Evolutionary conservation across 225 moss, liverwort and hornwort species (phyloP), one percentile per base, ranked within the genome.

Genomic region (Neckera pumila): DNA sequence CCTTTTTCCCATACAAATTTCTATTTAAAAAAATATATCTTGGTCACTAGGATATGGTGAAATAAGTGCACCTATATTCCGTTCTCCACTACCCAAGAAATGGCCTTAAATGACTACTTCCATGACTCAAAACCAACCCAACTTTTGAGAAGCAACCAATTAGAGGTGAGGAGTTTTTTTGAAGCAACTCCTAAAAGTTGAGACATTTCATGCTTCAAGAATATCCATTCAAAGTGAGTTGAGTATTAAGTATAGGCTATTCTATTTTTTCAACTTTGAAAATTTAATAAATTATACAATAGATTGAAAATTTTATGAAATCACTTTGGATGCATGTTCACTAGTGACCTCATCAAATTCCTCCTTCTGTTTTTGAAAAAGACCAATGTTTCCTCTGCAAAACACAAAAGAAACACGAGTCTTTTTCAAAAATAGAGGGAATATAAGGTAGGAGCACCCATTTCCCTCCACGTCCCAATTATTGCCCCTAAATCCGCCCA

Each of bases 281-380:
- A 38, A 69, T 22, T 69, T 69, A 4, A 7, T 38, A 38, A 69
- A 69, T 38, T 13, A 23, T 22, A 38, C 7, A 38, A 0, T 38
- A 69, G 2, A 13, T 4, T 23, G 0, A 21, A 23, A 23, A 38
- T 38, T n/a, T n/a, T 38, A 69, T 4, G 0, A 69, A 38, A 38
- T 2, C 4, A 23, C 4, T 23, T 0, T 1, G 0, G 2, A 3
- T 8, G 4, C 25, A 70, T 14, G 2, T 70, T 40, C 4, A 7
- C 0, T 13, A 1, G 38, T 38, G 38, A 22, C 12, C 4, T 67
- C 22, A 38, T 22, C n/a, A 22, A 67, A 21, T 51, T n/a, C n/a
- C n/a, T n/a, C n/a, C n/a, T n/a, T n/a, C n/a, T n/a, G n/a, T n/a
- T n/a, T n/a, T n/a, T n/a, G n/a, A n/a, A n/a, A n/a, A n/a, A n/a